Evolutionary conservation across 208 protist genomes (phyloP).

Genomic region (Perkinsela sp.): DNA sequence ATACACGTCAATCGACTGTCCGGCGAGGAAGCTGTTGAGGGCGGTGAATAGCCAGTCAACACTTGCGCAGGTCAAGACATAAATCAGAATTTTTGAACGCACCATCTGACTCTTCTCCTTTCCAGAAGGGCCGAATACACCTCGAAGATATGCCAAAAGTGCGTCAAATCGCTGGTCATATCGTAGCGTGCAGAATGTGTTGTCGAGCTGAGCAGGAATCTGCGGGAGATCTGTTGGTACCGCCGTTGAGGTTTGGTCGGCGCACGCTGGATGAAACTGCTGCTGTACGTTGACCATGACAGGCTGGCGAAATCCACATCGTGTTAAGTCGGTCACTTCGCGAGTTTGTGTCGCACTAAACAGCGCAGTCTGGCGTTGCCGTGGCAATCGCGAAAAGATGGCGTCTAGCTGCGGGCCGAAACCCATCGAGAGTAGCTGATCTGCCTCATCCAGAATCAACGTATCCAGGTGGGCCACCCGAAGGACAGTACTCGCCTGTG

Average conservation of each 20-base stretch:
- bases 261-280: slow-evolving; percentile 12
- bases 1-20: slow-evolving; percentile 15
- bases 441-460: slow-evolving; percentile 69
- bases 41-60: slow-evolving; percentile 60
- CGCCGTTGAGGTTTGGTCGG: slow-evolving; percentile 7
- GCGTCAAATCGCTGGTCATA: slow-evolving; percentile 55
- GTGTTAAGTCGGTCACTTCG: slow-evolving; percentile 49
- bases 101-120: too few relatives aligned
- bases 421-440: slow-evolving; percentile 66
- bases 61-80: slow-evolving; percentile 66
- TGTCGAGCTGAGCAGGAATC: slow-evolving; percentile 46
- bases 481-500: slow-evolving; percentile 31
- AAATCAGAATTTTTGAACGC: slow-evolving; percentile 55
- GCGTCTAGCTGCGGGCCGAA: slow-evolving; percentile 66
- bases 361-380: slow-evolving; percentile 61
- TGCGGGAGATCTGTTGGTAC: slow-evolving; percentile 20
- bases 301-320: slow-evolving; percentile 60
- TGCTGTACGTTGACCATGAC: slow-evolving; percentile 46
- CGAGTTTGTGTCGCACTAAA: slow-evolving; percentile 72
- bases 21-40: slow-evolving; percentile 20
- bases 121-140: too few relatives aligned
- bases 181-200: slow-evolving; percentile 40
- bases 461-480: slow-evolving; percentile 47
- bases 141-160: slow-evolving; percentile 28
- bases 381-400: slow-evolving; percentile 50